A percentile compares a stretch with the other conserved stretches of the same genome.
phyloP scores from a whole-genome alignment of 768 basidiomycete species.

The Trametes cingulata region DNA sequence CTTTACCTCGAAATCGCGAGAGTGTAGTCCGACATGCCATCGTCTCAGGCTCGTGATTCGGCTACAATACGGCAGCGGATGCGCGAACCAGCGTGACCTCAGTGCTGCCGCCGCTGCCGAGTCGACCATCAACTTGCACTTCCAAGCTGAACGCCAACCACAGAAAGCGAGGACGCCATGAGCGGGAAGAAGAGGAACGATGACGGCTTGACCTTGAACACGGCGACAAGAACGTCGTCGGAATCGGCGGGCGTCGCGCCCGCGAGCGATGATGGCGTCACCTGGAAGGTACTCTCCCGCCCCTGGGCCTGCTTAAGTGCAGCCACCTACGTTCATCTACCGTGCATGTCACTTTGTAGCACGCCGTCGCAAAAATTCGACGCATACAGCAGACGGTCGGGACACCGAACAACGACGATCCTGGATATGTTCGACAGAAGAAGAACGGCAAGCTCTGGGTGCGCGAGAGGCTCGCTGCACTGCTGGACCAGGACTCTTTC shows the following conservation, averaged over 20 bases:
- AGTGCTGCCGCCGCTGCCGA: not conserved
- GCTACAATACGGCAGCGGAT: no score
- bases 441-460: slow-evolving; percentile 23
- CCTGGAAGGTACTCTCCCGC: slow-evolving; percentile 21
- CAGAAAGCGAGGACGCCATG: not conserved
- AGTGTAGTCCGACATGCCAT: no score
- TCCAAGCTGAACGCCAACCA: no score
- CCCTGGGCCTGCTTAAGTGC: not conserved
- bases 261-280: slow-evolving; percentile 15
- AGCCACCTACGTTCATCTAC: not conserved
- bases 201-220: not conserved
- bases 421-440: slow-evolving; percentile 20
- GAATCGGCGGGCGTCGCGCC: not conserved
- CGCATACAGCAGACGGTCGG: not conserved
- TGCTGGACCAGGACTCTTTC: slow-evolving; percentile 18
- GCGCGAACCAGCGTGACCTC: not conserved
- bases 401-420: slow-evolving; percentile 11
- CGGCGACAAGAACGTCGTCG: no score
- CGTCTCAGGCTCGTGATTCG: slow-evolving; percentile 14
- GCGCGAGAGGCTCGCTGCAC: slow-evolving; percentile 17
- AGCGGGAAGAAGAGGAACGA: not conserved
- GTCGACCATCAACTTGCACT: no score
- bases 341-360: not conserved
- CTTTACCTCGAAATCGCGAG: no score
- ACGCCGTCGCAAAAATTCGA: slow-evolving; percentile 6